Evolutionary conservation across 768 basidiomycete species (phyloP).

Genomic region (Rhizopogon sp.): DNA sequence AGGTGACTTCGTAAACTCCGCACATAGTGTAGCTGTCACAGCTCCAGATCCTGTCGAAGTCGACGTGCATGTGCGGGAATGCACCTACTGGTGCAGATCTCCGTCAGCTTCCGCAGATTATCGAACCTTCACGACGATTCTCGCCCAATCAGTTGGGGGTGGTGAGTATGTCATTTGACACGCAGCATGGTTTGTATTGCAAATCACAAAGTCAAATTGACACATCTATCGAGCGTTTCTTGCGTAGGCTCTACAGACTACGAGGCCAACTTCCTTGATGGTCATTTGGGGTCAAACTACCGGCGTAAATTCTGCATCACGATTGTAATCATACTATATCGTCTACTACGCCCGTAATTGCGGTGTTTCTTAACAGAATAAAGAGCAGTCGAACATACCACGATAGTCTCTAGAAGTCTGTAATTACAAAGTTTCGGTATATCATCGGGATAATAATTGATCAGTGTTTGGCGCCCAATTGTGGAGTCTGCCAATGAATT

Average conservation of each 20-base stretch:
- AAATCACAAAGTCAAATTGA: background rate
- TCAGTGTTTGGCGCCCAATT: background rate
- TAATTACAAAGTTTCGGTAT: background rate
- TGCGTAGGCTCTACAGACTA: background rate
- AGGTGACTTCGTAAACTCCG: background rate
- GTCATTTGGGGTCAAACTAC: background rate
- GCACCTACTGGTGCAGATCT: background rate
- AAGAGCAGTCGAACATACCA: background rate
- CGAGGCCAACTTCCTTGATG: background rate
- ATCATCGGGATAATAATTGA: background rate
- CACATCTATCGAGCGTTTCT: background rate
- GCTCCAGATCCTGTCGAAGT: background rate
- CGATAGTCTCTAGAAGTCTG: background rate
- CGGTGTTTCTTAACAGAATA: background rate
- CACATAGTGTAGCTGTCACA: background rate
- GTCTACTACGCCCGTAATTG: too few species aligned
- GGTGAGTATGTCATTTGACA: background rate
- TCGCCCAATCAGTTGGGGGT: background rate
- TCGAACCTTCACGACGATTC: background rate
- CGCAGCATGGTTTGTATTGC: background rate
- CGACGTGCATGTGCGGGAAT: background rate
- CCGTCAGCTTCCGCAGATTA: background rate
- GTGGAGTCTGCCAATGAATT: background rate
- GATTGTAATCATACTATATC: background rate
- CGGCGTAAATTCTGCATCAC: background rate